Evolutionary conservation across 1,139 yeast species (phyloP), one percentile per base, ranked within the genome.

Genomic region (Hansenula sp.): DNA sequence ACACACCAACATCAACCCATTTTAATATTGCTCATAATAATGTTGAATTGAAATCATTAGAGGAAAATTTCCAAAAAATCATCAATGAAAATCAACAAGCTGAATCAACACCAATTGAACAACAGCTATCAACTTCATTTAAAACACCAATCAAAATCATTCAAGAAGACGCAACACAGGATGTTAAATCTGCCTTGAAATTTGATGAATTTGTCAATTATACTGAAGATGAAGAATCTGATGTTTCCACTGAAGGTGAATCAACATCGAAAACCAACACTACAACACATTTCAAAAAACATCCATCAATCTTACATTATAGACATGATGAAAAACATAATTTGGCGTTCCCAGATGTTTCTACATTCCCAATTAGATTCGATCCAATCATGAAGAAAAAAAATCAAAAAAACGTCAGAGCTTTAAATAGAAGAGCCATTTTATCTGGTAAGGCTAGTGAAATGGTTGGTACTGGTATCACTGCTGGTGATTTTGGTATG

Each of bases 401-500:
- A 13, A 33, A 35, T 7, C 46, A 38, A 27, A 47, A 39, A 21
- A 35, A 33, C 8, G 29, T 54, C 4, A 53, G 58, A 42, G 60
- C 59, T 12, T 61, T 75, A 54, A 75, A 74, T 49, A 71, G 71
- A 55, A 63, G 74, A 50, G 71, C 76, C 33, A 66, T 75, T 42
- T 55, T 72, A 41, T 63, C 74, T 30, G 80, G 79, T 42, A 70
- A 64, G 53, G 77, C 78, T 37, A 71, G 76, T 51, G 79, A 75
- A 59, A 75, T 75, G 75, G 74, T 76, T 45, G 72, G 79, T 46
- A 67, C 76, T 38, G 77, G 78, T 33, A 69, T 76, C 50, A 59
- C 73, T 50, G 66, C 73, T 54, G 72, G 73, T 55, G 80, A 76
- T 52, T 74, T 74, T 55, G 70, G 70, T 56, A 67, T 72, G 54